Percentiles rank a stretch among this genome's conserved stretches.
phyloP scores from a whole-genome alignment of 805 yeast species.

The Candida succiphila region DNA sequence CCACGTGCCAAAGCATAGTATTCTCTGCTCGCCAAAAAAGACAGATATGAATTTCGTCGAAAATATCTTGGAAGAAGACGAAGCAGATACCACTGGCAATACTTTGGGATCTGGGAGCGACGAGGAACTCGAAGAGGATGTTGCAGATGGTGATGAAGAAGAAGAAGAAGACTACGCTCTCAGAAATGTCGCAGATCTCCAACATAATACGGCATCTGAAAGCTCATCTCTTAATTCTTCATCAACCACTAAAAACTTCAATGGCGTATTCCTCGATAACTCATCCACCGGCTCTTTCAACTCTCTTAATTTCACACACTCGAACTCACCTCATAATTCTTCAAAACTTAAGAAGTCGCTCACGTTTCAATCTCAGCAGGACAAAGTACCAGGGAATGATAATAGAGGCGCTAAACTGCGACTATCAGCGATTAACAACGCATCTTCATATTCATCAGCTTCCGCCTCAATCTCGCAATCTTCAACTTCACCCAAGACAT shows the following conservation, averaged over 20 bases:
- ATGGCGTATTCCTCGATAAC: constrained; percentile 12
- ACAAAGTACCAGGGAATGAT: no score
- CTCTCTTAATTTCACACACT: constrained; percentile 12
- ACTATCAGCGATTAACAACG: no score
- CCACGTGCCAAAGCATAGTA: constrained; percentile 17
- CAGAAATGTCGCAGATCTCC: no score
- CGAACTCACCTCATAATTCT: constrained; percentile 9
- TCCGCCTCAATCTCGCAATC: no score
- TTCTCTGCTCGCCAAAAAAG: constrained; percentile 21
- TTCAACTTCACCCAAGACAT: no score
- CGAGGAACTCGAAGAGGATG: not conserved
- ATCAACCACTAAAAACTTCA: not conserved
- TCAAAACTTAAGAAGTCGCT: no score
- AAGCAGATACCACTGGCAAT: no score
- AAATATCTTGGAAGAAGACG: constrained; percentile 20
- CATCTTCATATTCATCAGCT: no score
- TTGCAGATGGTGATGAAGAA: no score
- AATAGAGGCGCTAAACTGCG: no score
- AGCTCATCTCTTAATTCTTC: not conserved
- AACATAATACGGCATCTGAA: constrained; percentile 1
- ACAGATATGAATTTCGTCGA: constrained; percentile 20
- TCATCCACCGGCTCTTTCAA: constrained; percentile 17
- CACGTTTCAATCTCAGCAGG: no score
- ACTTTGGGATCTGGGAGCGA: not conserved
- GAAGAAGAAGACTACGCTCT: not conserved